Evolutionary conservation across 2,329 filamentous ascomycete species (phyloP).

Genomic region (Fusarium verrucosum): DNA sequence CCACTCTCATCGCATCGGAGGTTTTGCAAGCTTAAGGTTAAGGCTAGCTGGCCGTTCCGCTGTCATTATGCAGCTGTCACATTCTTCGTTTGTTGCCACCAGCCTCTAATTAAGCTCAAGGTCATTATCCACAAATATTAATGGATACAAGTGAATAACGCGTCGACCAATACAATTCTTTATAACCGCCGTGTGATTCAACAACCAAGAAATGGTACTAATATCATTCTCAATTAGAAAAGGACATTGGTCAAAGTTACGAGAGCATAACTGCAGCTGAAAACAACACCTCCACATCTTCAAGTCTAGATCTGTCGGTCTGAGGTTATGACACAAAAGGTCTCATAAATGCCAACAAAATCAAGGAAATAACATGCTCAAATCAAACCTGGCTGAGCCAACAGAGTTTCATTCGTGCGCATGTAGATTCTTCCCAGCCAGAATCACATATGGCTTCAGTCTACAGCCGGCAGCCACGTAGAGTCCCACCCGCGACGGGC

Average conservation of each 20-base stretch:
- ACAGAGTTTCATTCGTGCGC: fast-evolving
- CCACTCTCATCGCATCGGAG: not conserved
- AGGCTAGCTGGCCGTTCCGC: not conserved
- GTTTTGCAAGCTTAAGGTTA: not conserved
- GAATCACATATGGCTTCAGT: not conserved
- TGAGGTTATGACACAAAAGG: not conserved
- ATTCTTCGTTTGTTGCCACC: not conserved
- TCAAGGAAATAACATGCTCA: fast-evolving
- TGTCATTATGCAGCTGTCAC: not conserved
- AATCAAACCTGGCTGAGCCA: fast-evolving
- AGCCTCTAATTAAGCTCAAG: not conserved
- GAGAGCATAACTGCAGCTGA: not conserved
- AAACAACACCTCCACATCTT: not conserved
- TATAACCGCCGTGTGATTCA: no score
- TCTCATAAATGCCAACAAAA: no score
- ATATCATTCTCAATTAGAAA: not conserved
- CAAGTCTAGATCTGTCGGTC: not conserved
- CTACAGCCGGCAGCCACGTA: not conserved
- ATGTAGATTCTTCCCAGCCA: not conserved
- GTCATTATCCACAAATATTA: not conserved
- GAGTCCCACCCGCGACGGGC: constrained; percentile 11
- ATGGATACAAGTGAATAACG: no score
- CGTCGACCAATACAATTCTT: not conserved
- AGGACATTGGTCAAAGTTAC: no score
- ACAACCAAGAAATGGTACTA: fast-evolving